Evolutionary conservation across 2,329 filamentous ascomycete genomes (phyloP).

Genomic region (Aspergillaceae sp.): DNA sequence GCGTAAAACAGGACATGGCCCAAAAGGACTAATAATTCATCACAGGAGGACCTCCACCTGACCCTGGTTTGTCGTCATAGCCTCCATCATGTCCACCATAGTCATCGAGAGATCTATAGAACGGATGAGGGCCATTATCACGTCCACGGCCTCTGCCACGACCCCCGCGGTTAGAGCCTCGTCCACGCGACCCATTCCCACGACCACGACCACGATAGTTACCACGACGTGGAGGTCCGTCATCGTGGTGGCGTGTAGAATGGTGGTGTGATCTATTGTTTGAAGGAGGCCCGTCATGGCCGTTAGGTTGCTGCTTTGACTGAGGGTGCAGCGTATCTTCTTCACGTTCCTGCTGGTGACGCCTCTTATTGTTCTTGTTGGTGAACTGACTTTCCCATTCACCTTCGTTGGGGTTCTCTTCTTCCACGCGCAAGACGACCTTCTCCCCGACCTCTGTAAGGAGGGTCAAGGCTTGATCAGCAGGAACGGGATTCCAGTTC

Average conservation of each 20-base stretch:
- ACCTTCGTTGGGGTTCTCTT: conserved; percentile 55
- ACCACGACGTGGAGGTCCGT: conserved; percentile 34
- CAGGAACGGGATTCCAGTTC: conserved; percentile 69
- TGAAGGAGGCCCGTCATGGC: conserved; percentile 16
- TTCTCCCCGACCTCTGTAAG: conserved; percentile 83
- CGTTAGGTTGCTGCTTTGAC: conserved; percentile 9
- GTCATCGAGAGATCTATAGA: conserved; percentile 62
- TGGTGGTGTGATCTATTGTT: conserved; percentile 15
- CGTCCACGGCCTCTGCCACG: conserved; percentile 43
- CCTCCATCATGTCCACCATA: conserved; percentile 25
- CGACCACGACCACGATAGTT: conserved; percentile 27
- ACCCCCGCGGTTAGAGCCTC: conserved; percentile 28
- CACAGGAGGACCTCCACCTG: conserved; percentile 20
- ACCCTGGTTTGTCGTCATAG: conserved; percentile 21
- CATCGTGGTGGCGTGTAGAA: conserved; percentile 34
- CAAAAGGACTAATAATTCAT: conserved; percentile 32
- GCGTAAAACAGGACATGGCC: too few relatives aligned
- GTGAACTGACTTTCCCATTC: conserved; percentile 56
- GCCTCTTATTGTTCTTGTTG: conserved; percentile 52
- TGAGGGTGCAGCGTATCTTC: conserved; percentile 38
- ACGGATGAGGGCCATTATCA: conserved; percentile 43
- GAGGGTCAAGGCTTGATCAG: conserved; percentile 64
- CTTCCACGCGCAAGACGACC: conserved; percentile 69
- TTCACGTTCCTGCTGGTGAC: conserved; percentile 49
- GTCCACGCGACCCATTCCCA: conserved; percentile 31